phyloP scores from a whole-genome alignment of 306 rosid genomes.

The Sophora flavescens region DNA sequence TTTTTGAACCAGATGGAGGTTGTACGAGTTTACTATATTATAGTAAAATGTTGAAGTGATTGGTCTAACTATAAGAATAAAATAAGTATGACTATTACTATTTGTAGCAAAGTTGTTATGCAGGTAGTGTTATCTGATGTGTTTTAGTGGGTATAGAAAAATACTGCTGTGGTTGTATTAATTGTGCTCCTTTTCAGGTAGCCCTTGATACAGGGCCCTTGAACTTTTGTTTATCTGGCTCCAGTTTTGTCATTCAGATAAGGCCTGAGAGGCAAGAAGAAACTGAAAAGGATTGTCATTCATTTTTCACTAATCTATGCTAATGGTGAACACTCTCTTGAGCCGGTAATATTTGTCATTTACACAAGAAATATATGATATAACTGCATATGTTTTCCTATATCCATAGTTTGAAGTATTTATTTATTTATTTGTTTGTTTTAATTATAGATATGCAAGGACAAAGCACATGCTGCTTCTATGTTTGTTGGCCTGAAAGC shows the following conservation, averaged over 20 bases:
- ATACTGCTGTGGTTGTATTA: slow-evolving; percentile 84
- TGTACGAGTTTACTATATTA: no score
- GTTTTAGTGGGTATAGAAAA: slow-evolving; percentile 82
- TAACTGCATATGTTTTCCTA: slow-evolving; percentile 35
- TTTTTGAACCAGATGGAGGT: no score
- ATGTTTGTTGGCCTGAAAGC: slow-evolving; percentile 86
- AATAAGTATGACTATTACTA: no score
- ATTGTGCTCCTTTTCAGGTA: slow-evolving; percentile 92
- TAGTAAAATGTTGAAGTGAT: no score
- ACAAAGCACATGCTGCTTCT: slow-evolving; percentile 76
- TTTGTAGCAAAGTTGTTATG: slow-evolving; percentile 30
- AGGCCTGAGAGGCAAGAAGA: slow-evolving; percentile 65
- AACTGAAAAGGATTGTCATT: slow-evolving; percentile 67
- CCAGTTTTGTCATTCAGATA: no score
- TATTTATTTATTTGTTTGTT: no score
- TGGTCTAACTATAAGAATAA: no score
- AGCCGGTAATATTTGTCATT: slow-evolving; percentile 62
- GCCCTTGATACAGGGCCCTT: slow-evolving; percentile 95
- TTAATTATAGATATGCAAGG: slow-evolving; percentile 78
- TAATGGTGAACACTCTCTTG: slow-evolving; percentile 78
- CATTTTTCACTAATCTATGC: slow-evolving; percentile 78
- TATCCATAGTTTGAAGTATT: slow-evolving; percentile 31
- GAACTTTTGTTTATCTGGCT: no score
- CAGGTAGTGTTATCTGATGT: slow-evolving; percentile 59
- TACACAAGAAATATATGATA: not conserved